Evolutionary conservation across 805 yeast species (phyloP).

Genomic region (Wickerhamomyces sydowiorum): DNA sequence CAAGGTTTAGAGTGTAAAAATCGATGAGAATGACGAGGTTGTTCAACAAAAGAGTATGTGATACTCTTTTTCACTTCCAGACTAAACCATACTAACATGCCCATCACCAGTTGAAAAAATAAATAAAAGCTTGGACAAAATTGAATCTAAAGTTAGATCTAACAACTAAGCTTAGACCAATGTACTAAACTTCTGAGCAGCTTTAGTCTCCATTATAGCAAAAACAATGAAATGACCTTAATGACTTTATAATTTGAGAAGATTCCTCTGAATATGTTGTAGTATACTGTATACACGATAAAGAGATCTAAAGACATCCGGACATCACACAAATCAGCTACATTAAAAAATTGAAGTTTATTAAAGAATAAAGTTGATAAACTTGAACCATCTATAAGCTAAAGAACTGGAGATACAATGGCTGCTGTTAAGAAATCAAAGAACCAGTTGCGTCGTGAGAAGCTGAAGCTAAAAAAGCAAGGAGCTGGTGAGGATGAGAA

Average conservation of each 20-base stretch:
- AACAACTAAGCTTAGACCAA: background rate
- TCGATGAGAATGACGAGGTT: conserved; percentile 20
- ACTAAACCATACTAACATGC: conserved; percentile 4
- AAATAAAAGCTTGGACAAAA: conserved; percentile 15
- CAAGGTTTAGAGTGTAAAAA: conserved; percentile 7
- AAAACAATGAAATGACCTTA: no score
- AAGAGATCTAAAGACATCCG: no score
- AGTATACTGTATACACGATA: no score
- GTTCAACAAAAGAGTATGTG: conserved; percentile 11
- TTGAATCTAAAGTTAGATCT: conserved; percentile 15
- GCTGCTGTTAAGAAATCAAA: conserved; percentile 25
- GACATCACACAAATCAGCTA: no score
- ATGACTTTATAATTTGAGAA: no score
- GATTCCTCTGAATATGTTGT: no score
- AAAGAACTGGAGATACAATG: background rate
- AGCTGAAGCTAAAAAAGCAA: conserved; percentile 14
- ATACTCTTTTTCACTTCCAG: no score
- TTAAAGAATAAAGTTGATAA: no score
- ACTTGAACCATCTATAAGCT: no score
- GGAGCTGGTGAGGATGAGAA: conserved; percentile 4
- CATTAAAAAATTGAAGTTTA: no score
- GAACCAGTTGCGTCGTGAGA: conserved; percentile 31
- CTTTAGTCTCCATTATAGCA: no score
- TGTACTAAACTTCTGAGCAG: no score
- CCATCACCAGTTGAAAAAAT: conserved; percentile 17